Percentiles rank a stretch among this genome's conserved stretches.
Conservation (phyloP, 192 early-diverging fungal genomes). For the Umbelopsis ramanniana region DNA sequence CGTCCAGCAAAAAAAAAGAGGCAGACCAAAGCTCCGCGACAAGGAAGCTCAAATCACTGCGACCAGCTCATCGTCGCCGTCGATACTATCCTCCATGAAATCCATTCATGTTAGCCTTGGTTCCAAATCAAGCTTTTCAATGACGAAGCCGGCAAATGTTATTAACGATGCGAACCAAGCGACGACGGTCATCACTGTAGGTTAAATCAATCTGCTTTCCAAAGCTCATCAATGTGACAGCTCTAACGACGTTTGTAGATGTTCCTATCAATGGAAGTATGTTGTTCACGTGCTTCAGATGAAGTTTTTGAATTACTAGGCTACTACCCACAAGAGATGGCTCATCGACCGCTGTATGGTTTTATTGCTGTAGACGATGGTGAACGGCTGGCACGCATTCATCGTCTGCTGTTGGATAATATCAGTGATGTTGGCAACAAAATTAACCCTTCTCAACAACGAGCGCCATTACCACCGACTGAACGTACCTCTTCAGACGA, state of each 20-base stretch:
- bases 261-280: constrained; percentile 53
- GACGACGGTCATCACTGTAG: not conserved
- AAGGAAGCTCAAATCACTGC: constrained; percentile 37
- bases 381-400: constrained; percentile 37
- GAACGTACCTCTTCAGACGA: constrained; percentile 25
- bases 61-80: constrained; percentile 1
- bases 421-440: constrained; percentile 30
- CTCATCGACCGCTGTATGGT: constrained; percentile 52
- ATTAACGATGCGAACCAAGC: not conserved
- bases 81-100: not conserved
- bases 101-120: constrained; percentile 10
- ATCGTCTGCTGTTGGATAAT: constrained; percentile 46
- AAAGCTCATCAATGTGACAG: not conserved
- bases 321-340: constrained; percentile 51
- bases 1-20: constrained; percentile 86
- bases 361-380: constrained; percentile 43
- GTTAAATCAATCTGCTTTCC: not conserved
- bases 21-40: constrained; percentile 77
- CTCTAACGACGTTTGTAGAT: constrained; percentile 16
- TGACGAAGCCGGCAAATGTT: not conserved
- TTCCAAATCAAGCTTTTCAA: constrained; percentile 7
- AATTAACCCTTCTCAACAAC: constrained; percentile 27
- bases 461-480: constrained; percentile 23
- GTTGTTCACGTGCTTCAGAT: constrained; percentile 58
- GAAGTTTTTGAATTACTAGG: constrained; percentile 51